Percentiles rank a stretch among this genome's conserved stretches.
Conservation (phyloP, 2,329 filamentous ascomycete species). For the Colletotrichum eremochloae region DNA sequence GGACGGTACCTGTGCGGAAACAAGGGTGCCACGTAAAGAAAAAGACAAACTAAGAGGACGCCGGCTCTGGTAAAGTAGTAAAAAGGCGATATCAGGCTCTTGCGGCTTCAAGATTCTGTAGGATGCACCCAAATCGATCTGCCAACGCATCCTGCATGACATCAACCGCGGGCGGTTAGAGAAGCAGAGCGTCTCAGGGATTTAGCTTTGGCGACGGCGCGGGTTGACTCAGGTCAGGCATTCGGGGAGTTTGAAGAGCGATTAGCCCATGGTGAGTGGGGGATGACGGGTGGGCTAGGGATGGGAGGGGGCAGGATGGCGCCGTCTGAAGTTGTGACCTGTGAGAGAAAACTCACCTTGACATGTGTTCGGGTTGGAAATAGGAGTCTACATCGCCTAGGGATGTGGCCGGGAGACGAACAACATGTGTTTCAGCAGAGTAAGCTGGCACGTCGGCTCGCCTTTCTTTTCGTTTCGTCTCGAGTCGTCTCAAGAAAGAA, state of each 20-base stretch:
- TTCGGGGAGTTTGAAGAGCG: neutral
- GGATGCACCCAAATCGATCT: conserved; percentile 8
- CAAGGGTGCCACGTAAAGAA: neutral
- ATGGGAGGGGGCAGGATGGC: neutral
- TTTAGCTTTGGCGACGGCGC: conserved; percentile 33
- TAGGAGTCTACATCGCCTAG: conserved; percentile 11
- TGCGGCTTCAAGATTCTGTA: neutral
- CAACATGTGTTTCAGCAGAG: conserved; percentile 28
- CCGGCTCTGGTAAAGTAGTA: neutral
- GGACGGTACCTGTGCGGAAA: neutral
- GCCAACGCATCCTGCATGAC: conserved; percentile 21
- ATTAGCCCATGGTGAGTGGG: neutral
- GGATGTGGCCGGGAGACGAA: conserved; percentile 1
- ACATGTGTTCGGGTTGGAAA: conserved; percentile 12
- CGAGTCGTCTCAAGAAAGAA: conserved; percentile 1
- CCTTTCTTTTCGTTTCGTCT: conserved; percentile 34
- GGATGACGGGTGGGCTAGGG: neutral
- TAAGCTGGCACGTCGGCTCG: conserved; percentile 31
- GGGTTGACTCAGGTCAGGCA: conserved; percentile 31
- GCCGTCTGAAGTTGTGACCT: conserved; percentile 27
- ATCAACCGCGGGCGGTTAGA: conserved; percentile 2
- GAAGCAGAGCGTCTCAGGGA: conserved; percentile 9
- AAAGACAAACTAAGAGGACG: neutral
- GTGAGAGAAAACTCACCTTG: conserved; percentile 32
- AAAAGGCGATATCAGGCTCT: neutral